Evolutionary conservation across 2,329 filamentous ascomycete genomes (phyloP), one percentile per base, ranked within the genome.

Genomic region (Trichoderma sp.): DNA sequence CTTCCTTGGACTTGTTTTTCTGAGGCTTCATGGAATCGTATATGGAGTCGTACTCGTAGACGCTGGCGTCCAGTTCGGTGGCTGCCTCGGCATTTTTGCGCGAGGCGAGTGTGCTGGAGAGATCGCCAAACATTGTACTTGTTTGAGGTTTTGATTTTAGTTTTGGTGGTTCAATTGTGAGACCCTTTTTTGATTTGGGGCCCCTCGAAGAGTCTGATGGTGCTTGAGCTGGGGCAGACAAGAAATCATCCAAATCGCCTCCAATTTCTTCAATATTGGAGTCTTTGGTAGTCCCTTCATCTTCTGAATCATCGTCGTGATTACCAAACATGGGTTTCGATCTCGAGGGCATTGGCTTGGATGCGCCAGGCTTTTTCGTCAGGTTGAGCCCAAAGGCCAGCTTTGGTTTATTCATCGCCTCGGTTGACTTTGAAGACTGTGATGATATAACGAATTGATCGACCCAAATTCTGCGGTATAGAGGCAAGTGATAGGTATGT

Each of bases 1-100:
- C 84, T 61, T 84, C 83, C 7, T 85, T 86, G 5, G 83, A 84
- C 72, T 87, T 86, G 75, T 89, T 87, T 73, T 90, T 88, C 72
- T 90, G 86, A 18, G 89, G 88, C 75, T 93, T 91, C 53, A 95
- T 85, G 1, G 91, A 92, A 76, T 95, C 93, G 82, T 94, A 95
- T 26, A 93, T 92, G 2, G 87, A 88, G 79, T 97, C 93, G 83
- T 96, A 97, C 82, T 96, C 93, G 84, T 95, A 96, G 75, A 96
- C 90, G 63, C 89, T 91, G 1, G 92, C 84, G 77, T 96, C 93
- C 9, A 92, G 79, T 72, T 89, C 86, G 73, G 90, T 85, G 2
- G 92, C 92, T 18, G 89, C 88, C 74, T 90, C 85, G 47, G 89
- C 87, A 75, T 92, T 86, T 76, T 88, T 89, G 68, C 88, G 87